Conservation (phyloP, 2,329 filamentous ascomycete species). For the Trichoderma lentiforme region DNA sequence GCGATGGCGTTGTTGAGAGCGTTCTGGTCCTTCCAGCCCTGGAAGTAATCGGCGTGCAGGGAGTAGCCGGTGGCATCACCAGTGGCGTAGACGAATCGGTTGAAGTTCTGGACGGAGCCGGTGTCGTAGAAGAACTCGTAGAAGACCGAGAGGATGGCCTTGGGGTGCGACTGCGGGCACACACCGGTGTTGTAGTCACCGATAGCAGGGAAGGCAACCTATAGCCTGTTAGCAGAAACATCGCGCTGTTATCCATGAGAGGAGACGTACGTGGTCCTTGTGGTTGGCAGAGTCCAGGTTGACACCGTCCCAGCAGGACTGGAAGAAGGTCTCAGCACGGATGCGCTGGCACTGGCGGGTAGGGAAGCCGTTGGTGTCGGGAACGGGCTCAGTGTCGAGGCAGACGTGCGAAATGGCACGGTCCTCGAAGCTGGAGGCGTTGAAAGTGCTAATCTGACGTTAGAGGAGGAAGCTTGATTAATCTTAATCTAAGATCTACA, state of each 20-base stretch:
- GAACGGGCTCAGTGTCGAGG: constrained; percentile 37
- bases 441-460: constrained; percentile 36
- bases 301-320: constrained; percentile 60
- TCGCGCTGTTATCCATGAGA: background rate
- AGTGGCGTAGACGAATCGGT: constrained; percentile 28
- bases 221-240: background rate
- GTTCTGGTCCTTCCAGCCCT: constrained; percentile 30
- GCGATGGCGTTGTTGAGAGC: constrained; percentile 26
- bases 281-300: constrained; percentile 54
- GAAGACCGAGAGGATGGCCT: constrained; percentile 43
- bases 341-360: constrained; percentile 48
- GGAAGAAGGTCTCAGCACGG: constrained; percentile 55
- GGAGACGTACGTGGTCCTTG: constrained; percentile 33
- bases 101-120: constrained; percentile 26
- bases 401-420: constrained; percentile 56
- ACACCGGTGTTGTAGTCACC: constrained; percentile 19
- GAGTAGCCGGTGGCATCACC: constrained; percentile 31
- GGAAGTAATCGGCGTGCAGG: constrained; percentile 31
- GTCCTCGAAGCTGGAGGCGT: constrained; percentile 42
- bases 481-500: background rate
- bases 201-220: constrained; percentile 30
- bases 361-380: constrained; percentile 49
- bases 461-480: background rate
- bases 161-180: constrained; percentile 36
- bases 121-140: constrained; percentile 47